Evolutionary conservation across 257 asterid genomes (phyloP), one percentile per base, ranked within the genome.

Genomic region (Mentha longifolia): DNA sequence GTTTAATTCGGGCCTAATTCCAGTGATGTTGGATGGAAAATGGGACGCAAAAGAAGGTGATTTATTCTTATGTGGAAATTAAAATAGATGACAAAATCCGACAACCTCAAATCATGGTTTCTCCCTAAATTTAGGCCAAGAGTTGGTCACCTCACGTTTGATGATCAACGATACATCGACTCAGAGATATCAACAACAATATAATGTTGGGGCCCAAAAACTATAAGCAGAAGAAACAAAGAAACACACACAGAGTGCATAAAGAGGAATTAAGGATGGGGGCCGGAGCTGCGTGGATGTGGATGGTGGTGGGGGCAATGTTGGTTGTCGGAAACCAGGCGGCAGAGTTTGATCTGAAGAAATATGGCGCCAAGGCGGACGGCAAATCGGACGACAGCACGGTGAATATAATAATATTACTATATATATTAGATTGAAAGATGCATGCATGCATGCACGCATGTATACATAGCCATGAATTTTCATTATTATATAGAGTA

Each of bases 341-440:
- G 13, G 35, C 17, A 3, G 68, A 62, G 5, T 9, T 62, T 42
- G 15, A 3, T 3, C 6, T 41, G 12, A 7, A 5, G 37, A 62
- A 62, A 19, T 41, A 19, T 7, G 37, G 68, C 7, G 54, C 68
- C 3, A 62, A 62, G 68, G 68, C 54, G 2, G 68, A 62, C 37
- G 54, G 39, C 19, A 62, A 62, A 20, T 62, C 54, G 4, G 54
- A 62, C 54, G 68, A 42, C 37, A 42, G 39, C 37, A 4, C 11
- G 19, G 39, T n/a, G n/a, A n/a, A n/a, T n/a, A n/a, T n/a, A n/a
- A n/a, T n/a, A 1, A 6, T 3, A 22, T 22, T 22, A 2, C 25
- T 13, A 22, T 7, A n/a, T 47, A 0, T 14, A 15, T 45, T 11
- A 11, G 4, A 11, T 45, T 45, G 50, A n/a, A 5, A 6, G 20